A percentile compares a stretch with the other conserved stretches of the same genome.
phyloP scores from a whole-genome alignment of 2,329 filamentous ascomycete species.

The Fusarium cicatricum region DNA sequence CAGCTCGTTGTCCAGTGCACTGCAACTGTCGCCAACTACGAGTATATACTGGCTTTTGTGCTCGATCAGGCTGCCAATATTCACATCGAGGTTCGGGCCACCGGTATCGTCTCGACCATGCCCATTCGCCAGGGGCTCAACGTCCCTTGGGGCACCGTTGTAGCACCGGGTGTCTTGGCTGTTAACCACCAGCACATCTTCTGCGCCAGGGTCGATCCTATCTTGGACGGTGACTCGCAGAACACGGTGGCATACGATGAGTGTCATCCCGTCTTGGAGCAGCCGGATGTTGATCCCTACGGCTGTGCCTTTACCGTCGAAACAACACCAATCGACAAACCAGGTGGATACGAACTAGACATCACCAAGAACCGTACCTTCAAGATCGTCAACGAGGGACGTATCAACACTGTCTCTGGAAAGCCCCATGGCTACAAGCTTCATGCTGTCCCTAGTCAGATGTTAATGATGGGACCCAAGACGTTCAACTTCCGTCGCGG shows the following conservation, averaged over 20 bases:
- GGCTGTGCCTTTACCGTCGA: conserved; percentile 54
- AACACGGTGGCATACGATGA: conserved; percentile 26
- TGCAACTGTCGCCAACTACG: conserved; percentile 68
- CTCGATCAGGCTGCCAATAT: conserved; percentile 61
- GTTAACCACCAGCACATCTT: conserved; percentile 74
- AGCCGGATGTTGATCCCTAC: conserved; percentile 58
- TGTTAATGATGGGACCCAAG: conserved; percentile 37
- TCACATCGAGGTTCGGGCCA: conserved; percentile 40
- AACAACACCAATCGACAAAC: conserved; percentile 52
- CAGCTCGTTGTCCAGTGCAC: conserved; percentile 66
- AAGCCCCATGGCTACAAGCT: conserved; percentile 52
- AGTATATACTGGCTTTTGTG: conserved; percentile 53
- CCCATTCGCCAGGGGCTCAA: conserved; percentile 61
- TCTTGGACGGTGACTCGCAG: conserved; percentile 65
- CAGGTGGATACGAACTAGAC: conserved; percentile 57
- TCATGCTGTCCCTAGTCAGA: conserved; percentile 54
- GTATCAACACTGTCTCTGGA: conserved; percentile 46
- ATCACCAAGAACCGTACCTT: conserved; percentile 55
- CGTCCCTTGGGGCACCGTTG: conserved; percentile 64
- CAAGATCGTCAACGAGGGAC: conserved; percentile 55
- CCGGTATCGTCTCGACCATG: conserved; percentile 50
- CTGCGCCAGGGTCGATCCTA: conserved; percentile 65
- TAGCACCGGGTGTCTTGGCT: conserved; percentile 65
- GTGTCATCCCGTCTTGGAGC: conserved; percentile 19
- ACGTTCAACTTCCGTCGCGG: conserved; percentile 26